Base-by-base conservation (phyloP, 345 rosid species). In the Gossypium bickii region DNA sequence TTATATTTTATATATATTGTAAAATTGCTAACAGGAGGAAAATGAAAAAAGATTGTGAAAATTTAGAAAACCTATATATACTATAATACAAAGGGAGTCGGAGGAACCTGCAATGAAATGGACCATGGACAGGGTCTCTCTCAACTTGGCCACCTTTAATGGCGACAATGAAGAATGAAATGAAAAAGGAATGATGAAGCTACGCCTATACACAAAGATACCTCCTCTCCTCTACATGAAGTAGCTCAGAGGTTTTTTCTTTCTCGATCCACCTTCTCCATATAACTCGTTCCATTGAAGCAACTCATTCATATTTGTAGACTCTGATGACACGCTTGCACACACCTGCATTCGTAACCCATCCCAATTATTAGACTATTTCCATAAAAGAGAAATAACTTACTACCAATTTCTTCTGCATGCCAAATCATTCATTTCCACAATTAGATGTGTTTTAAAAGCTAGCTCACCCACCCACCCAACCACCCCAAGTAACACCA, bases 261-360 rank as follows among this genome's bases (percentile, higher is more conserved):
- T 96, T 79, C 98, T 93, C 1, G 99, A 90, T 73, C 99, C 98
- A 52, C 99, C 99, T 84, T 96, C 99, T 29, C 99, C 99, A 15
- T 96, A 96, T 53, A 96, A 73, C 59, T 96, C 98, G 55, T 96
- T 96, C 99, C 99, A 96, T 72, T 92, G 97, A 41, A 90, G 88
- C 29, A 96, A 92, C 81, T 96, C 99, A 52, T 83, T 96, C 98
- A 93, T 96, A 76, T 89, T 96, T 9, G 88, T 76, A 2, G 99
- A 96, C 80, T 96, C 99, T 1, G 97, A 87, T n/a, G 98, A 90
- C 18, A 96, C 98, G 38, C 99, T 96, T 7, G 99, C 99, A 8
- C 97, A 93, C 25, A 96, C 99, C 99, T 96, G 83, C 77, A 80
- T 55, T 22, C 13, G 65, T 4, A 22, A 9, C 16, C 57, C 27